Evolutionary conservation across 164 flowering plant species (phyloP).

Genomic region (Vitis rupestris): DNA sequence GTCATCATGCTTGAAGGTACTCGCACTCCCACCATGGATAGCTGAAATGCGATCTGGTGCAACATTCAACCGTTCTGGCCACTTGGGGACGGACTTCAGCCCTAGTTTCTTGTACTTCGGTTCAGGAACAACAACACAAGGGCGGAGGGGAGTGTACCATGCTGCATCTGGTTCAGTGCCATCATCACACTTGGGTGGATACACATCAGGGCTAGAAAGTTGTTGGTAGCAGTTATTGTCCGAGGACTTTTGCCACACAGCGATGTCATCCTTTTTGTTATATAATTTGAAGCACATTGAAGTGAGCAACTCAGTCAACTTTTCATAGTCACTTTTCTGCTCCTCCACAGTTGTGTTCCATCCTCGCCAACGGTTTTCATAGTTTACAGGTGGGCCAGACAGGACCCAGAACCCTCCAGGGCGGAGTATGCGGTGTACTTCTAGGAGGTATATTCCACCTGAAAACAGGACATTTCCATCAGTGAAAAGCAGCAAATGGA

Average conservation of each 20-base stretch:
- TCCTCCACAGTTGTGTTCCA: slow-evolving; percentile 95
- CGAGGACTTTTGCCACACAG: slow-evolving; percentile 88
- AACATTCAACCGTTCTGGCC: slow-evolving; percentile 75
- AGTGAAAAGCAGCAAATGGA: neutral
- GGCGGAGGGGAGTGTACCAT: slow-evolving; percentile 87
- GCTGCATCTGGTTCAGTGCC: slow-evolving; percentile 83
- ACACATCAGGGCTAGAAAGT: slow-evolving; percentile 48
- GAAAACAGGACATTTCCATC: slow-evolving; percentile 13
- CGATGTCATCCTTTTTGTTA: slow-evolving; percentile 85
- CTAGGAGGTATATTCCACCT: slow-evolving; percentile 97
- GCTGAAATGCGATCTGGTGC: slow-evolving; percentile 76
- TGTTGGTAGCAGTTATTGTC: slow-evolving; percentile 63
- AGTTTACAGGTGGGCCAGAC: slow-evolving; percentile 98
- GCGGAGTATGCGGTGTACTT: slow-evolving; percentile 88
- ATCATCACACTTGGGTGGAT: slow-evolving; percentile 89
- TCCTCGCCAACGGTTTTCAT: slow-evolving; percentile 82
- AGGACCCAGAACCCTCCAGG: slow-evolving; percentile 99
- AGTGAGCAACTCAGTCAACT: slow-evolving; percentile 68
- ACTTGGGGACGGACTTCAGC: slow-evolving; percentile 58
- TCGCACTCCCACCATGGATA: slow-evolving; percentile 67
- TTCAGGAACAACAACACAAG: slow-evolving; percentile 76
- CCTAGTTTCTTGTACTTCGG: slow-evolving; percentile 43
- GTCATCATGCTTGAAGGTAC: slow-evolving; percentile 81
- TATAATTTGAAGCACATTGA: slow-evolving; percentile 87
- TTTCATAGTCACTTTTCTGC: slow-evolving; percentile 82